Conservation (phyloP, 495 filamentous ascomycete species). For the Penicillium roqueforti region DNA sequence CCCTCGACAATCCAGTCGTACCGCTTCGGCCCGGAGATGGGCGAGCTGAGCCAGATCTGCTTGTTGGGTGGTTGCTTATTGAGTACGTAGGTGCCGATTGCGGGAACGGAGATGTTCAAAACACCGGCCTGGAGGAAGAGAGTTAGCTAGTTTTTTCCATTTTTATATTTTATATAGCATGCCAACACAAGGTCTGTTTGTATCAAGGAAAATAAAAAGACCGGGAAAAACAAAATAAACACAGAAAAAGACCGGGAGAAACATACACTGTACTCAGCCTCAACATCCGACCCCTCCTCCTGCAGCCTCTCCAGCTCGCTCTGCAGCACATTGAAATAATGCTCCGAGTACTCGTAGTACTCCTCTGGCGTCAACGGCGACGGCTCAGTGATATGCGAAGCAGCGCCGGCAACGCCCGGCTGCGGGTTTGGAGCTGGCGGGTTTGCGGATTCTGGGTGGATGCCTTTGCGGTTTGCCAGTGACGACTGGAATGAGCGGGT, state of each 20-base stretch:
- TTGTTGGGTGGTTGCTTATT: constrained; percentile 98
- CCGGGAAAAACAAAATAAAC: constrained; percentile 17
- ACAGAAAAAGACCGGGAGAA: not conserved
- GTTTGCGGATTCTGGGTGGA: constrained; percentile 40
- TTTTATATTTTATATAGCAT: not conserved
- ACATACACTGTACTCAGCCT: constrained; percentile 55
- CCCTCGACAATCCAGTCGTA: constrained; percentile 77
- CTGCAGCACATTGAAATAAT: constrained; percentile 47
- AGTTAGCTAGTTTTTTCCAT: not conserved
- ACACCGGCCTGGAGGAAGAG: constrained; percentile 65
- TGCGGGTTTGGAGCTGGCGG: constrained; percentile 39
- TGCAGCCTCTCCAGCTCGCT: constrained; percentile 42
- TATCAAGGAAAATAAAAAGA: too few species aligned
- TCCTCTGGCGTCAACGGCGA: constrained; percentile 36
- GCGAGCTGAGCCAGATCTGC: constrained; percentile 96
- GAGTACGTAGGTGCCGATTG: constrained; percentile 76
- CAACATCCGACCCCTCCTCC: constrained; percentile 47
- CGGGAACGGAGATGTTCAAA: constrained; percentile 63
- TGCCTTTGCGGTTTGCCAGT: constrained; percentile 33
- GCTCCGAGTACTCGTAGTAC: constrained; percentile 49
- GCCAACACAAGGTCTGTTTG: too few species aligned
- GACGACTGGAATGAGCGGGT: constrained; percentile 31
- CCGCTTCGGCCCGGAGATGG: constrained; percentile 85
- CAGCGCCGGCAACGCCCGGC: constrained; percentile 28
- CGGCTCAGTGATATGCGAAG: constrained; percentile 37